Conservation (phyloP, 1,284 basidiomycete species). For the Rhizopogon hawkerae region DNA sequence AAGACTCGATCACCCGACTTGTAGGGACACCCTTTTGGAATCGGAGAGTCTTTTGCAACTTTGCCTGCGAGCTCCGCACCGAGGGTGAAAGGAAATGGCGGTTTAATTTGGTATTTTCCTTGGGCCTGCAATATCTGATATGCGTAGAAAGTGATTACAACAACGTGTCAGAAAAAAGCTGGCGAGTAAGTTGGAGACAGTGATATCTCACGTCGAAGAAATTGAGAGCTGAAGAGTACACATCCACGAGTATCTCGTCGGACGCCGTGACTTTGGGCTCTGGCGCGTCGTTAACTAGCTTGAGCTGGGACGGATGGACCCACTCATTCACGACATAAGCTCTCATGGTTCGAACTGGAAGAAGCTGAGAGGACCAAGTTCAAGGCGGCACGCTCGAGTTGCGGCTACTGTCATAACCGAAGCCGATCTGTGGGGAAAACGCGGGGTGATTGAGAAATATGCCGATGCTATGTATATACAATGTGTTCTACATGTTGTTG, state of each 20-base stretch:
- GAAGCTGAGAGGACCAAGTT: neutral
- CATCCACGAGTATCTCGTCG: slow-evolving; percentile 72
- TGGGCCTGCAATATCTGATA: slow-evolving; percentile 73
- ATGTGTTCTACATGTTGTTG: slow-evolving; percentile 22
- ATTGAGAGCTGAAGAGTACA: slow-evolving; percentile 71
- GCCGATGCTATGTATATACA: slow-evolving; percentile 27
- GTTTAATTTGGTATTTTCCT: slow-evolving; percentile 83
- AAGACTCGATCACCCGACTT: slow-evolving; percentile 85
- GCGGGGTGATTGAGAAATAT: slow-evolving; percentile 8
- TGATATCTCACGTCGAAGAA: slow-evolving; percentile 61
- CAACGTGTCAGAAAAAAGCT: neutral
- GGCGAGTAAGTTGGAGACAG: neutral
- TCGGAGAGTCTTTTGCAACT: slow-evolving; percentile 65
- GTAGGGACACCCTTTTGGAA: slow-evolving; percentile 76
- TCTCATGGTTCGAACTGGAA: slow-evolving; percentile 45
- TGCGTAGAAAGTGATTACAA: neutral
- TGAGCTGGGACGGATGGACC: slow-evolving; percentile 66
- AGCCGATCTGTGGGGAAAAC: too few species aligned
- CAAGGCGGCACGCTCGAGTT: neutral
- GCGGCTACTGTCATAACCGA: too few species aligned
- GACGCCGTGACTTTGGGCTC: slow-evolving; percentile 43
- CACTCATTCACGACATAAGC: slow-evolving; percentile 70
- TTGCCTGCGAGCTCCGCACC: slow-evolving; percentile 84
- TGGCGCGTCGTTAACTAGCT: slow-evolving; percentile 48
- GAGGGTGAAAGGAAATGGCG: slow-evolving; percentile 74